Conservation (phyloP, 2,329 filamentous ascomycete species). For the Bipolaris bicolor region DNA sequence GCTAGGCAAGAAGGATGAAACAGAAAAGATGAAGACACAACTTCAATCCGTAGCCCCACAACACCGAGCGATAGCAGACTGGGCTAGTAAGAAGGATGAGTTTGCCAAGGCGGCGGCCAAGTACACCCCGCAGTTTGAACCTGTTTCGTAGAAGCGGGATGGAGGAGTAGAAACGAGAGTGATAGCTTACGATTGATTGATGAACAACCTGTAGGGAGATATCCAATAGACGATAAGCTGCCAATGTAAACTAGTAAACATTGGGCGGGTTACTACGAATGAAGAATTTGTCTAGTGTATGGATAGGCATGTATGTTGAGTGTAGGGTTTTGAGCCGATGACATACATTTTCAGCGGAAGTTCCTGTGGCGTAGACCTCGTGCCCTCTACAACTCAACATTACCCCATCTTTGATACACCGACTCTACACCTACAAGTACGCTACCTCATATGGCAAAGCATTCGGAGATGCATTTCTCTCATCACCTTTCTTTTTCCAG, state of each 20-base stretch:
- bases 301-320: neutral
- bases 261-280: neutral
- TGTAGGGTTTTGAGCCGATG: neutral
- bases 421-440: neutral
- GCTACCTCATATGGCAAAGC: neutral
- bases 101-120: slow-evolving; percentile 88
- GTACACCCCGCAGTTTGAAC: slow-evolving; percentile 81
- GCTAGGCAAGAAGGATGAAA: slow-evolving; percentile 68
- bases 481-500: neutral
- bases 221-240: neutral
- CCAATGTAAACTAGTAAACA: slow-evolving; percentile 1
- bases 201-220: neutral
- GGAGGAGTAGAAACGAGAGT: neutral
- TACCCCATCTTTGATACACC: neutral
- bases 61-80: slow-evolving; percentile 74
- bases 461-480: neutral
- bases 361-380: neutral
- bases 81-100: slow-evolving; percentile 82
- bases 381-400: neutral
- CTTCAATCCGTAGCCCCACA: slow-evolving; percentile 65
- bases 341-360: neutral
- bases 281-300: neutral
- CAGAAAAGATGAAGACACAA: slow-evolving; percentile 60
- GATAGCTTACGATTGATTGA: neutral
- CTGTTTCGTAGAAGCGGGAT: slow-evolving; percentile 20